Evolutionary conservation across 495 filamentous ascomycete genomes (phyloP).

Genomic region (Alectoria sarmentosa): DNA sequence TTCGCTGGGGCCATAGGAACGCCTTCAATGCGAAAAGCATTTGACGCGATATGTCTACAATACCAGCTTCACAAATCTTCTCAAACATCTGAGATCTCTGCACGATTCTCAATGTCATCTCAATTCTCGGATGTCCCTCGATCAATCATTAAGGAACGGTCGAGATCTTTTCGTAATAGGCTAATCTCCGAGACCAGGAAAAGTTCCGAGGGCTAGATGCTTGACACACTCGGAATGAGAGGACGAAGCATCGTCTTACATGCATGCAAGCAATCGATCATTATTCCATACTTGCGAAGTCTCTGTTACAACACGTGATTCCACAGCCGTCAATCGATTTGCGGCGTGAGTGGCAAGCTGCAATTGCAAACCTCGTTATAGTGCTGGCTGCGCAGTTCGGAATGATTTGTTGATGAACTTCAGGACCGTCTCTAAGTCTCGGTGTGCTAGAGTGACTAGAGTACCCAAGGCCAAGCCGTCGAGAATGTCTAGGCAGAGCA

Average conservation of each 20-base stretch:
- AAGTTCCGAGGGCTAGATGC: not conserved
- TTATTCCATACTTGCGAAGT: not conserved
- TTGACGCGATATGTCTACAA: constrained; percentile 41
- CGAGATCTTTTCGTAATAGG: not conserved
- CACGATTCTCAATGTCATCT: not conserved
- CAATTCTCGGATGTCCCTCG: not conserved
- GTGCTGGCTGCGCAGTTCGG: not conserved
- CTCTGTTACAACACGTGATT: not conserved
- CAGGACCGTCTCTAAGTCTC: not conserved
- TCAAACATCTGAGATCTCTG: constrained; percentile 33
- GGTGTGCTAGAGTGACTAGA: not conserved
- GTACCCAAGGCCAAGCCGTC: not conserved
- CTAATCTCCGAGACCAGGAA: constrained; percentile 2
- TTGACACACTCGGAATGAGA: not conserved
- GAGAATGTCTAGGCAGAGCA: not conserved
- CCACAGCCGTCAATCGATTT: too few relatives aligned
- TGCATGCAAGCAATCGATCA: not conserved
- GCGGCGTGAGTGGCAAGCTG: not conserved
- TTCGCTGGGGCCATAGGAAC: constrained; percentile 52
- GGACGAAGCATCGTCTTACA: too few relatives aligned
- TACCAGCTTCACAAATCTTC: constrained; percentile 49
- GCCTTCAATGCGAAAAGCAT: constrained; percentile 19
- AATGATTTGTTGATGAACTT: not conserved
- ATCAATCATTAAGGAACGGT: not conserved
- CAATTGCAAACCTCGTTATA: not conserved